phyloP scores from a whole-genome alignment of 768 basidiomycete species.

The Pulveroboletus frians region DNA sequence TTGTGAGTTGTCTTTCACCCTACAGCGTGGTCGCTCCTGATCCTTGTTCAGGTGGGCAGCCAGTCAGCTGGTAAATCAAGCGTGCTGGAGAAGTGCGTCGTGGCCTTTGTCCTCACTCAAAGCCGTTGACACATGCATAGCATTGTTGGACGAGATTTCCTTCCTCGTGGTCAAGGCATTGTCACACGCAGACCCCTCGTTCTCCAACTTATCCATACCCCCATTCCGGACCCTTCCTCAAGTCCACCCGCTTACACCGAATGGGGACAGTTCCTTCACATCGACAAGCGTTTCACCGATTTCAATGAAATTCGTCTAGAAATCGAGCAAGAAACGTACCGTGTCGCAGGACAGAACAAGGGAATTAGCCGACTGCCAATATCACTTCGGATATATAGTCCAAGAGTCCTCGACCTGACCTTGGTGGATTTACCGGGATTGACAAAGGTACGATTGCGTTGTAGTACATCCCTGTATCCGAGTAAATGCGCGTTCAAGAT shows the following conservation, averaged over 20 bases:
- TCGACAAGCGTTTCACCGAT: constrained; percentile 96
- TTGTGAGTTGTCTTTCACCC: constrained; percentile 48
- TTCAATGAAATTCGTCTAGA: constrained; percentile 91
- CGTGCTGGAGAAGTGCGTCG: constrained; percentile 86
- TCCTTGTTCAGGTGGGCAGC: constrained; percentile 70
- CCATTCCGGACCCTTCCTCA: constrained; percentile 45
- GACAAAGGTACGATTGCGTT: constrained; percentile 71
- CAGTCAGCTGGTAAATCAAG: constrained; percentile 97
- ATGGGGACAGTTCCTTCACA: constrained; percentile 96
- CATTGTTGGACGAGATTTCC: constrained; percentile 91
- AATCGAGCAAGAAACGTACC: constrained; percentile 96
- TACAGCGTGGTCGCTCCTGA: background rate
- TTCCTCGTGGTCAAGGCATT: constrained; percentile 86
- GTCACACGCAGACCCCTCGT: constrained; percentile 95
- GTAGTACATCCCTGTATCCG: background rate
- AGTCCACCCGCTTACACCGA: constrained; percentile 56
- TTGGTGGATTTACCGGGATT: constrained; percentile 94
- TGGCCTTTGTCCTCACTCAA: constrained; percentile 1
- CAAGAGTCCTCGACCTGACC: constrained; percentile 91
- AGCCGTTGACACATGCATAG: constrained; percentile 34
- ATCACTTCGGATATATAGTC: constrained; percentile 92
- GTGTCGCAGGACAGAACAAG: constrained; percentile 98
- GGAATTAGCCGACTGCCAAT: constrained; percentile 96
- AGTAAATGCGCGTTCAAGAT: constrained; percentile 46
- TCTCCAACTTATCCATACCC: constrained; percentile 92